Percentiles rank a stretch among this genome's conserved stretches.
phyloP scores from a whole-genome alignment of 805 yeast species.

The Starmera dryadoides region DNA sequence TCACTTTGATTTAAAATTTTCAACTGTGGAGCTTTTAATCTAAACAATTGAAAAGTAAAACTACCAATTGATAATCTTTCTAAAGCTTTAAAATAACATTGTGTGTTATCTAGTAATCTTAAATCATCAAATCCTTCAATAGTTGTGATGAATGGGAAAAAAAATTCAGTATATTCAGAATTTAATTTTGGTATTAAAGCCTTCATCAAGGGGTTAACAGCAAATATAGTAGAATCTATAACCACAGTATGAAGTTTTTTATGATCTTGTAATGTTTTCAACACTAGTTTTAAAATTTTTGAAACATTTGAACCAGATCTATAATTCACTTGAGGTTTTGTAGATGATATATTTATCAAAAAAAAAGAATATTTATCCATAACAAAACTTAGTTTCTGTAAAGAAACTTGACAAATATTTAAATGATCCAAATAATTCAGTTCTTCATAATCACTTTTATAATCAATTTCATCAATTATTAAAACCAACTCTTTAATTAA shows the following conservation, averaged over 20 bases:
- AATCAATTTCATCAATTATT: slow-evolving; percentile 4
- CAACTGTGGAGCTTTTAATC: slow-evolving; percentile 11
- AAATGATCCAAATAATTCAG: slow-evolving; percentile 1
- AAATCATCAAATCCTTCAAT: slow-evolving; percentile 16
- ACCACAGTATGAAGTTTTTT: slow-evolving; percentile 9
- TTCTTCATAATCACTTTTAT: neutral
- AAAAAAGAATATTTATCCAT: slow-evolving; percentile 8
- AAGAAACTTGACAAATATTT: slow-evolving; percentile 5
- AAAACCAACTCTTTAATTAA: slow-evolving; percentile 3
- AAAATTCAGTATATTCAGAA: slow-evolving; percentile 12
- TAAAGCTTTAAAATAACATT: slow-evolving; percentile 11
- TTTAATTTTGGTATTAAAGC: slow-evolving; percentile 12
- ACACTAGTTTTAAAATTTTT: slow-evolving; percentile 8
- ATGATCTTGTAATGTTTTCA: slow-evolving; percentile 6
- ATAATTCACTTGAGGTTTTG: neutral
- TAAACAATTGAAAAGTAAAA: slow-evolving; percentile 14
- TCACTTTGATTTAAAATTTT: slow-evolving; percentile 9
- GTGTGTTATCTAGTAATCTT: slow-evolving; percentile 15
- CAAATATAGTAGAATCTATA: slow-evolving; percentile 2
- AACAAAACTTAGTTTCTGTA: slow-evolving; percentile 2
- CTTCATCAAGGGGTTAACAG: slow-evolving; percentile 6
- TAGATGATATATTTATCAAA: slow-evolving; percentile 7
- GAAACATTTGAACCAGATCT: neutral
- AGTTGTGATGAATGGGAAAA: slow-evolving; percentile 6
- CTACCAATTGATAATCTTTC: slow-evolving; percentile 14